Conservation (phyloP, 108 stramenopile genomes). For the Cyclotella cryptica region DNA sequence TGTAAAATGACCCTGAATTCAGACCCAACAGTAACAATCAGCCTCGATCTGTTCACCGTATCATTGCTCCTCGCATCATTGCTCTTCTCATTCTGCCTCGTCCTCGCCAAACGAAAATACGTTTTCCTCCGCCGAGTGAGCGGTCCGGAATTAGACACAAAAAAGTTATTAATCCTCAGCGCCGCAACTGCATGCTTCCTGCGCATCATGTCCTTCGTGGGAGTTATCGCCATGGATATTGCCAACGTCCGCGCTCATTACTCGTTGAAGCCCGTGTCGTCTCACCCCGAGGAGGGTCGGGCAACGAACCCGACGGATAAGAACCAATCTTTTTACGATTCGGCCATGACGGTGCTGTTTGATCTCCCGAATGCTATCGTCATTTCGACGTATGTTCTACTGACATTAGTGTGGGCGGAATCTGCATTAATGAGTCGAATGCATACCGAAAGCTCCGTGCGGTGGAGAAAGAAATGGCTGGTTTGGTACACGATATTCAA, state of each 20-base stretch:
- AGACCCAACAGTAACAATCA: constrained; percentile 52
- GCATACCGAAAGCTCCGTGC: constrained; percentile 59
- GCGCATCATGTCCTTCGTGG: constrained; percentile 84
- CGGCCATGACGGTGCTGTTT: constrained; percentile 82
- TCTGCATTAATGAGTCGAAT: constrained; percentile 78
- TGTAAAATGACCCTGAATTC: constrained; percentile 1
- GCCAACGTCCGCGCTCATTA: constrained; percentile 79
- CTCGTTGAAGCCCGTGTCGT: constrained; percentile 48
- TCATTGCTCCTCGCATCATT: constrained; percentile 56
- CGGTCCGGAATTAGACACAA: constrained; percentile 49
- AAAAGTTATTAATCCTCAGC: constrained; percentile 85
- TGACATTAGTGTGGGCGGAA: constrained; percentile 89
- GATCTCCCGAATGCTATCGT: constrained; percentile 90
- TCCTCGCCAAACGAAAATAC: constrained; percentile 60
- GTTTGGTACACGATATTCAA: constrained; percentile 88
- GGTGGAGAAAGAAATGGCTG: constrained; percentile 72
- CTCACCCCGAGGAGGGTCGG: constrained; percentile 8
- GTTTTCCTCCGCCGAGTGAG: constrained; percentile 38
- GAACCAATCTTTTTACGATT: constrained; percentile 86
- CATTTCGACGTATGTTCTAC: constrained; percentile 84
- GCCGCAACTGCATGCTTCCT: constrained; percentile 75
- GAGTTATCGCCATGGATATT: constrained; percentile 79
- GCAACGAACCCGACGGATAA: constrained; percentile 41
- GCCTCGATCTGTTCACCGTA: constrained; percentile 61
- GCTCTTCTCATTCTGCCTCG: constrained; percentile 62